A percentile compares a stretch with the other conserved stretches of the same genome.
phyloP scores from a whole-genome alignment of 192 early-diverging fungal species.

The Coemansia sp. region DNA sequence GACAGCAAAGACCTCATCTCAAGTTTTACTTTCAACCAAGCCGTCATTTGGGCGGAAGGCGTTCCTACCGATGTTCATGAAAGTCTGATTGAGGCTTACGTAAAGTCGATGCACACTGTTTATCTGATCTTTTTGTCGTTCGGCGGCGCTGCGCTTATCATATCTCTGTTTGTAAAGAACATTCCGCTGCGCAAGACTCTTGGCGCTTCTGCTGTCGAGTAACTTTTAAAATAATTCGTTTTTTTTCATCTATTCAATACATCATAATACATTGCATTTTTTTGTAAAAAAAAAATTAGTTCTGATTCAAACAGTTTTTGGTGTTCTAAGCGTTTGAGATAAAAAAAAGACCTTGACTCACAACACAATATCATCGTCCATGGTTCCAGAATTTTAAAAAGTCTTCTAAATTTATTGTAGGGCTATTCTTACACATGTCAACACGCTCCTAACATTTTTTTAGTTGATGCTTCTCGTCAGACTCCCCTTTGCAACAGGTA shows the following conservation, averaged over 20 bases:
- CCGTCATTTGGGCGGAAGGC: slow-evolving; percentile 23
- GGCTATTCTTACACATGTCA: too few species aligned
- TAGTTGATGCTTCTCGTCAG: too few species aligned
- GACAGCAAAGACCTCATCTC: slow-evolving; percentile 36
- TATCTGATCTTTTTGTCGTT: slow-evolving; percentile 60
- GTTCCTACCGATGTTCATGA: slow-evolving; percentile 36
- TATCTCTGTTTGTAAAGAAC: slow-evolving; percentile 57
- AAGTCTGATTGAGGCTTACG: slow-evolving; percentile 57
- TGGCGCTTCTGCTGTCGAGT: slow-evolving; percentile 22
- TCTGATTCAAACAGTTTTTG: too few species aligned
- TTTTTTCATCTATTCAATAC: neutral
- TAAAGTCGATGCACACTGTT: slow-evolving; percentile 54
- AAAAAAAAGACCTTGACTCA: too few species aligned
- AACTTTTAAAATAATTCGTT: neutral
- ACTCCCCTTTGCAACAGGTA: too few species aligned
- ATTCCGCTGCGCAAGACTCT: slow-evolving; percentile 36
- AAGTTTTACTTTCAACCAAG: slow-evolving; percentile 39
- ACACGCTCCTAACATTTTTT: too few species aligned
- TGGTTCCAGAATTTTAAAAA: too few species aligned
- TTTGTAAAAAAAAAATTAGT: neutral
- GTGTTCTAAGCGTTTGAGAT: too few species aligned
- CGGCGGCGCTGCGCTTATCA: slow-evolving; percentile 49
- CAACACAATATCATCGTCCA: too few species aligned
- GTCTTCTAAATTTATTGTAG: too few species aligned
- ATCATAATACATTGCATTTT: neutral